A percentile compares a stretch with the other conserved stretches of the same genome.
Conservation (phyloP, 306 rosid genomes). For the Echinosophora koreensis region DNA sequence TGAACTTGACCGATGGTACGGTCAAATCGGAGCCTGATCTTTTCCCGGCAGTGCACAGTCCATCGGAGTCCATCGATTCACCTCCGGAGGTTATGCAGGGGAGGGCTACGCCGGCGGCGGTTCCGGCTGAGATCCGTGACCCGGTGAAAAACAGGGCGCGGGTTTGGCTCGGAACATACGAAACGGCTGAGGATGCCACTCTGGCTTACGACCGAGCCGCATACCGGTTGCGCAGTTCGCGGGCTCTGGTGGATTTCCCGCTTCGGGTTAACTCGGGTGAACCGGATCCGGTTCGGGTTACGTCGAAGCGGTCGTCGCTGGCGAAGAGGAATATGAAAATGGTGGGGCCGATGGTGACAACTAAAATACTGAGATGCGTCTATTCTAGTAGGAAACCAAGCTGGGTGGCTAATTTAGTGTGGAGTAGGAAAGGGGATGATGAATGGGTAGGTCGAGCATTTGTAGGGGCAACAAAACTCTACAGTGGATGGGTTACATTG, state of each 20-base stretch:
- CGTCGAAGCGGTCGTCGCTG: constrained; percentile 63
- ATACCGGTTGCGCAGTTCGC: constrained; percentile 85
- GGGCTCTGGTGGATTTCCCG: constrained; percentile 85
- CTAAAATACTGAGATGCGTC: too few species aligned
- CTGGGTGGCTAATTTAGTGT: too few species aligned
- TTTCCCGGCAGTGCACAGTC: neutral
- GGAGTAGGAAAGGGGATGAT: too few species aligned
- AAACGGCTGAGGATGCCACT: constrained; percentile 96
- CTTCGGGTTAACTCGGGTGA: constrained; percentile 87
- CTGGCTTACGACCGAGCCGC: constrained; percentile 95
- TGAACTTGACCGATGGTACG: too few species aligned
- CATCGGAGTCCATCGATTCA: neutral
- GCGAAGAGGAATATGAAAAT: constrained; percentile 62
- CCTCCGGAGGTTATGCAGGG: too few species aligned
- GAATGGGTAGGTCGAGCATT: too few species aligned
- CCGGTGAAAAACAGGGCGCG: constrained; percentile 90
- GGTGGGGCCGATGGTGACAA: too few species aligned
- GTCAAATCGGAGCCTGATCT: constrained; percentile 66
- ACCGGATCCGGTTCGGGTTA: constrained; percentile 84
- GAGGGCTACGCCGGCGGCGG: constrained; percentile 89
- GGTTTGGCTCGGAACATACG: constrained; percentile 96
- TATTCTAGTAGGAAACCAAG: too few species aligned
- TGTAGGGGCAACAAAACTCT: too few species aligned
- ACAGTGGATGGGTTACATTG: too few species aligned
- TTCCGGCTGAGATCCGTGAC: constrained; percentile 93